Percentiles rank a stretch among this genome's conserved stretches.
phyloP scores from a whole-genome alignment of 192 early-diverging fungal genomes.

The Backusella psychrophila region DNA sequence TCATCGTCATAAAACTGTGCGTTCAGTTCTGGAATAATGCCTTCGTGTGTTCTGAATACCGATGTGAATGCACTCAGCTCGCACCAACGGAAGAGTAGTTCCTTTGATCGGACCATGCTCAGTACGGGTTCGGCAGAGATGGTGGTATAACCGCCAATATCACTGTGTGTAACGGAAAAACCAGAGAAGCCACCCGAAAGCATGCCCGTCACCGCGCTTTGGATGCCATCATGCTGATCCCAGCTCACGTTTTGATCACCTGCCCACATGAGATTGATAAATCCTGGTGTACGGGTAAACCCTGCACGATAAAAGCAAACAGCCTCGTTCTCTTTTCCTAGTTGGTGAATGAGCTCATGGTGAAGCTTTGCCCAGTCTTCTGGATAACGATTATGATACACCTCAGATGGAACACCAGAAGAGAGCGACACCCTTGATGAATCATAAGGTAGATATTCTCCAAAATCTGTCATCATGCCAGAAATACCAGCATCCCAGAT shows the following conservation, averaged over 20 bases:
- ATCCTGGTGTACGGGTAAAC: conserved; percentile 31
- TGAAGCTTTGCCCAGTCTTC: conserved; percentile 37
- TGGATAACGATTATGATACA: conserved; percentile 39
- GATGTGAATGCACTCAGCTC: conserved; percentile 36
- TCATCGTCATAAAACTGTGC: conserved; percentile 40
- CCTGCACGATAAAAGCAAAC: conserved; percentile 33
- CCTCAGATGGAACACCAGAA: conserved; percentile 17
- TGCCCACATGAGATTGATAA: conserved; percentile 34
- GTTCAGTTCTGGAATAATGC: conserved; percentile 28
- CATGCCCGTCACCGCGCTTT: conserved; percentile 38
- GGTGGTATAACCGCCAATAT: conserved; percentile 38
- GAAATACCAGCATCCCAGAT: conserved; percentile 29
- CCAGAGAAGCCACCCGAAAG: conserved; percentile 38
- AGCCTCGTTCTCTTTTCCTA: conserved; percentile 27
- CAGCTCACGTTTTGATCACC: conserved; percentile 40
- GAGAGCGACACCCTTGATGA: conserved; percentile 2
- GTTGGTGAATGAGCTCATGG: conserved; percentile 19
- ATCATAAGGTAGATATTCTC: conserved; percentile 33
- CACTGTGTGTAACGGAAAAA: conserved; percentile 32
- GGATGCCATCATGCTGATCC: conserved; percentile 43
- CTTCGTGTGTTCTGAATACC: conserved; percentile 35
- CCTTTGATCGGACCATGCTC: conserved; percentile 22
- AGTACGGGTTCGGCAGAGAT: conserved; percentile 20
- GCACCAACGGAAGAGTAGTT: conserved; percentile 39
- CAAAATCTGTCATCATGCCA: conserved; percentile 38